Base-by-base conservation (phyloP, 2,329 filamentous ascomycete species). In the Monosporascus sp. region DNA sequence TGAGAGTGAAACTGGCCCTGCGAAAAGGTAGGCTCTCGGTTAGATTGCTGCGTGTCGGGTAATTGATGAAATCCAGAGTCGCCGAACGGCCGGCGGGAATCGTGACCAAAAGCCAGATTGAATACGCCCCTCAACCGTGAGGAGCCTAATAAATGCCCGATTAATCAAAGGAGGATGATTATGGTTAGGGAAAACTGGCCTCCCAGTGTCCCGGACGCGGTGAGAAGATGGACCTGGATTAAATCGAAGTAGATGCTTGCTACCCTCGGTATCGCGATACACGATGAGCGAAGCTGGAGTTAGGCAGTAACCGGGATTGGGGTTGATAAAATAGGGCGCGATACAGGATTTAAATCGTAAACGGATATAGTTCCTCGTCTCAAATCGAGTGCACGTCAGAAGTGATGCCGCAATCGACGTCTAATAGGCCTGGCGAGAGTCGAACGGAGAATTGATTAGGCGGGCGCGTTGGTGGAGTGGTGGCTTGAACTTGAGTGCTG, bases 401-500 rank as follows among this genome's bases (percentile, higher is more conserved):
- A 34, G 11, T 14, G 11, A 34, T 34, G 31, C 31, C 9, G 31
- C 11, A 34, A 14, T 34, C 31, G 11, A 34, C 11, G 31, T 34
- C 31, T 34, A 34, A 34, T 34, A 34, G 31, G 11, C 4, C 31
- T 34, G 31, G 31, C 9, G 9, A 34, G 9, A 34, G 31, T 34
- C 31, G 31, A 34, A 34, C 9, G 31, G 31, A 34, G 31, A 34
- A 34, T 34, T 34, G 9, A 14, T 34, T 34, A 34, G 31, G 31
- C 31, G 31, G 31, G 4, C 31, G 31, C 31, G 31, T 5, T 34
- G 52, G 47, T 55, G 14, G 15, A 22, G 15, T 15, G 38, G 2
- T 25, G 42, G 25, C 7, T 34, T 27, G 37, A 22, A 61, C 54
- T 58, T 61, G 65, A 65, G 48, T 64, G 62, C 48, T 64, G 60